Percentiles rank a stretch among this genome's conserved stretches.
Conservation (phyloP, 1,284 basidiomycete genomes). For the Nidula niveotomentosa region DNA sequence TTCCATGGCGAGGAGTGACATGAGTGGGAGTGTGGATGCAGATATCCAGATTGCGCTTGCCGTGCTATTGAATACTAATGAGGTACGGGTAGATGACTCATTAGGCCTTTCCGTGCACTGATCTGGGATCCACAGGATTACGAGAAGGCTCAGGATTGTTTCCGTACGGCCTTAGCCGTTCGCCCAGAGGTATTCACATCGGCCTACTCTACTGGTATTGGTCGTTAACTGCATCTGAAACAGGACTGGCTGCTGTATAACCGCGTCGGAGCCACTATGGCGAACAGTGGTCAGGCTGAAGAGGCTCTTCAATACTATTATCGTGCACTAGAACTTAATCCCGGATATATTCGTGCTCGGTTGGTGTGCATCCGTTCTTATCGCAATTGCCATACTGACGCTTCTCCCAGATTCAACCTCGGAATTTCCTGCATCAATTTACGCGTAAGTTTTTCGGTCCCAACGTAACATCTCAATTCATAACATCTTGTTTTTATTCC, state of each 20-base stretch:
- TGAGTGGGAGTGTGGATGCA: slow-evolving; percentile 72
- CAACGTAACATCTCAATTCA: slow-evolving; percentile 1
- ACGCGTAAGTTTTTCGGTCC: slow-evolving; percentile 45
- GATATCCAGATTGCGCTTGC: slow-evolving; percentile 97
- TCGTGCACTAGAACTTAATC: slow-evolving; percentile 87
- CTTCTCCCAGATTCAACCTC: slow-evolving; percentile 74
- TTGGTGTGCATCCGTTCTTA: slow-evolving; percentile 23
- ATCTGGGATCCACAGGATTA: slow-evolving; percentile 64
- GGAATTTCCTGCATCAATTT: slow-evolving; percentile 92
- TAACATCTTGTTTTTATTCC: slow-evolving; percentile 2
- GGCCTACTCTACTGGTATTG: neutral
- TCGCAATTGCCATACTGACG: slow-evolving; percentile 7
- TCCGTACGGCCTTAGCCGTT: slow-evolving; percentile 84
- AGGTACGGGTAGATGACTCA: slow-evolving; percentile 43
- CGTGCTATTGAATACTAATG: slow-evolving; percentile 89
- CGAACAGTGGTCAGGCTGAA: slow-evolving; percentile 84
- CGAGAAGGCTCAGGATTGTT: slow-evolving; percentile 92
- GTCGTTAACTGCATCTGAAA: neutral
- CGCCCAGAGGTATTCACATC: slow-evolving; percentile 73
- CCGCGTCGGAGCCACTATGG: slow-evolving; percentile 93
- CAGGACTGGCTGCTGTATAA: slow-evolving; percentile 97
- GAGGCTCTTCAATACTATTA: slow-evolving; percentile 91
- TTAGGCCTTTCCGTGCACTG: neutral
- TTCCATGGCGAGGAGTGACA: slow-evolving; percentile 59
- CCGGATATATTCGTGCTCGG: slow-evolving; percentile 92